Base-by-base conservation (phyloP, 441 rosid genomes). In the Jatropha multifida region DNA sequence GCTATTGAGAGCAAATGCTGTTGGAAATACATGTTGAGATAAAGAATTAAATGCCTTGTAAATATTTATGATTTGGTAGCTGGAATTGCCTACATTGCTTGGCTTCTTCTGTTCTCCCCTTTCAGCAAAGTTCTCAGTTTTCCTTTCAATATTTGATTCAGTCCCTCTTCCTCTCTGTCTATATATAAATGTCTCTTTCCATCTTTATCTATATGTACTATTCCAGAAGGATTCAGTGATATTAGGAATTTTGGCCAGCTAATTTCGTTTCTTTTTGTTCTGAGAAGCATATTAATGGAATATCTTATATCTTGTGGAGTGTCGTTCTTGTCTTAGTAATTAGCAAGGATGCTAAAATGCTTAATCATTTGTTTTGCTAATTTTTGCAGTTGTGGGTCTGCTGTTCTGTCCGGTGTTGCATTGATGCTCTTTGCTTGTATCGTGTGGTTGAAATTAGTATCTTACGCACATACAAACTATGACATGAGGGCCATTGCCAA, bases 391-490 rank as follows among this genome's bases (percentile, higher is more conserved):
- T 92, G 96, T 77, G 94, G 91, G 79, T 92, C 96, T n/a, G 94
- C 94, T 56, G 86, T 92, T 78, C 71, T 89, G 74, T 90, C 90
- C 41, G 94, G 96, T 74, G 89, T 86, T 74, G 82, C 93, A 0
- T 82, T 94, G 85, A 92, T 94, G 97, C 88, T 89, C 51, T 86
- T 94, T 80, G 83, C 97, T 81, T 90, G 96, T 85, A 89, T 94
- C 64, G 98, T 94, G 75, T 94, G 98, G 98, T 79, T 94, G 65
- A 94, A 94, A 83, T 77, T 92, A 86, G 93, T 94, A 56, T 92
- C 98, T 46, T 94, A 90, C 78, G 98, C 92, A n/a, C 98, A 94
- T 85, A 92, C 98, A 54, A 93, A 75, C 85, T 82, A 74, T 83
- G 97, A 92, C 74, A 86, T 88, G 89, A 90, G 98, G 85, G 80